A percentile compares a stretch with the other conserved stretches of the same genome.
Evolutionary conservation across 176 grass and related monocot genomes (phyloP).

Genomic region (Ananas comosus): DNA sequence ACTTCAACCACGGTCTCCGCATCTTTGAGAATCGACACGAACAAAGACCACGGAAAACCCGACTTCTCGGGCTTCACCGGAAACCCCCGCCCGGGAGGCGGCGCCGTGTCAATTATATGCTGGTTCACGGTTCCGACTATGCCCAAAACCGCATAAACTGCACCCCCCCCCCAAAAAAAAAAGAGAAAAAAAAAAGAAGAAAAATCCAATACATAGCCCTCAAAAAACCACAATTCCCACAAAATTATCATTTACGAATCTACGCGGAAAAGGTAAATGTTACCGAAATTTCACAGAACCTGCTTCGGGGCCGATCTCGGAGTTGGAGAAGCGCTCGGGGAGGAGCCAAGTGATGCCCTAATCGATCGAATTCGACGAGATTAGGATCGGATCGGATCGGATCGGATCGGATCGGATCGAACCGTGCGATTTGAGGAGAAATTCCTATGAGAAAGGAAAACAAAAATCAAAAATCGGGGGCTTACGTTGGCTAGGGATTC

Average conservation of each 20-base stretch:
- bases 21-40: conserved; percentile 83
- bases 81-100: conserved; percentile 19
- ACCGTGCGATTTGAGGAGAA: neutral
- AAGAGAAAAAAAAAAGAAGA: neutral
- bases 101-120: conserved; percentile 67
- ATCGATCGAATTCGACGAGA: neutral
- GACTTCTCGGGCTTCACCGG: conserved; percentile 28
- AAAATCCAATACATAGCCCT: neutral
- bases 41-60: conserved; percentile 62
- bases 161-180: neutral
- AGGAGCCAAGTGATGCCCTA: conserved; percentile 91
- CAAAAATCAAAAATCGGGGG: neutral
- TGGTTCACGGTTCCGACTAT: conserved; percentile 82
- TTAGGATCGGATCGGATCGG: conserved; percentile 5
- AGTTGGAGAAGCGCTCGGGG: conserved; percentile 87
- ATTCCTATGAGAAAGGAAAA: neutral
- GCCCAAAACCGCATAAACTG: conserved; percentile 95
- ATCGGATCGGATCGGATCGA: neutral
- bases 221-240: neutral
- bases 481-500: conserved; percentile 91
- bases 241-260: conserved; percentile 6
- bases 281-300: conserved; percentile 32
- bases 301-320: conserved; percentile 91
- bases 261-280: conserved; percentile 2
- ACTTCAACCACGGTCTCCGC: conserved; percentile 87